Conservation (phyloP, 805 yeast species). For the Metschnikowia amazonensis region DNA sequence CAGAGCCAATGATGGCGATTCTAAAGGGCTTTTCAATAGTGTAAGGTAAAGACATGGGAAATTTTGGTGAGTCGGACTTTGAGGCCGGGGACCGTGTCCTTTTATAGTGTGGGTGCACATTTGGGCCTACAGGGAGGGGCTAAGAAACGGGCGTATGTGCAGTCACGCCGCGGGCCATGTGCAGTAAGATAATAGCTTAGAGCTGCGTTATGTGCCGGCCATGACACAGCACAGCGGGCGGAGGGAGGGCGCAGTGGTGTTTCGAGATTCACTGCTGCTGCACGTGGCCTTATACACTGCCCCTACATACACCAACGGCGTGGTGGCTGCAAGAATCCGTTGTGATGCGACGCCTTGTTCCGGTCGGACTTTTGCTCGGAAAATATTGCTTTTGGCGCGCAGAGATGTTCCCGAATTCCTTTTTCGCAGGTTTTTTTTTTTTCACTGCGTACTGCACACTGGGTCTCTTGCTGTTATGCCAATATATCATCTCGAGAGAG, state of each 20-base stretch:
- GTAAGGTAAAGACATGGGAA: constrained; percentile 27
- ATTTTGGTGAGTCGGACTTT: neutral
- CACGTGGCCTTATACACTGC: too few relatives aligned
- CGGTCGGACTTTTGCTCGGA: constrained; percentile 3
- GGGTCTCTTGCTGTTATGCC: neutral
- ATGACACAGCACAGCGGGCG: too few relatives aligned
- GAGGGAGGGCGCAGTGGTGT: too few relatives aligned
- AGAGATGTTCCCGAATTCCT: neutral
- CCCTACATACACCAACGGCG: too few relatives aligned
- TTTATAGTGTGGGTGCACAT: constrained; percentile 9
- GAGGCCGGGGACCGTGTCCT: constrained; percentile 1
- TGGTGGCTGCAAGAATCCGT: neutral
- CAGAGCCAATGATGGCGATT: constrained; percentile 43
- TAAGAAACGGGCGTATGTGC: constrained; percentile 5
- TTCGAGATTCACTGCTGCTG: too few relatives aligned
- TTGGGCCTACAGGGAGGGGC: constrained; percentile 7
- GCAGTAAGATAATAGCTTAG: neutral
- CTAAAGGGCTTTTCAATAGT: constrained; percentile 32
- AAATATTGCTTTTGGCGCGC: constrained; percentile 3
- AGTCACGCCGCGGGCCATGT: neutral
- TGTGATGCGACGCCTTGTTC: neutral
- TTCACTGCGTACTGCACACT: constrained; percentile 1
- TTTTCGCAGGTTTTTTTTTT: constrained; percentile 1
- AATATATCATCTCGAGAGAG: neutral
- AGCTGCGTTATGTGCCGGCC: neutral